Base-by-base conservation (phyloP, 2,329 filamentous ascomycete species). In the Alternaria sp. region DNA sequence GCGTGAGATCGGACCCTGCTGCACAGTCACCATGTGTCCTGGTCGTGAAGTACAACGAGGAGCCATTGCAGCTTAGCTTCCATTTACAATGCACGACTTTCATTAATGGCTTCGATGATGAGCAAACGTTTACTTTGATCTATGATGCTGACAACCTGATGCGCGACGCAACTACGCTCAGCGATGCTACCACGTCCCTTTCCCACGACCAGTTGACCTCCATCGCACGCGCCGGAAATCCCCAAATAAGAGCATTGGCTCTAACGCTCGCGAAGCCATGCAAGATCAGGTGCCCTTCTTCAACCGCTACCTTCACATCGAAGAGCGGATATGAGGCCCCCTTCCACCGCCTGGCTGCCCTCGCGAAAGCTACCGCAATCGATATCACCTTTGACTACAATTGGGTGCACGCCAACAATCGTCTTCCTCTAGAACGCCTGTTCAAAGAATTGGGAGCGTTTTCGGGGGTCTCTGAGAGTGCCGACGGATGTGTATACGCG, bases 81-180 rank as follows among this genome's bases (percentile, higher is more conserved):
- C 63, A 21, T 36, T 50, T 71, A 45, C 65, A 63, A 32, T 67
- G 36, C 40, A 47, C 59, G 5, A 11, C 59, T 32, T 52, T 58
- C 21, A 23, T 69, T 26, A n/a, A 61, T 32, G 65, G 60, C 30
- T 61, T 50, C 32, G 49, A 63, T 8, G 28, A 46, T 30, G 46
- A 45, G 47, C 67, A 70, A 45, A 49, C 57, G 9, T 69, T 72
- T 26, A 61, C 64, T 21, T 53, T 72, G 13, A 57, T 63, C n/a
- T 71, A 70, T 50, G 56, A 68, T 61, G 68, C 68, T 52, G 58
- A 68, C 49, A 61, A 68, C 49, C 25, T 72, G 6, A 60, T 63
- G 15, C 66, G 60, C 49, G 66, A 59, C 47, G 51, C 55, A 36
- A 60, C 45, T 10, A 59, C 47, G 12, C 55, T 69, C 13, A 26